Evolutionary conservation across 495 filamentous ascomycete genomes (phyloP).

Genomic region (Echria macrotheca): DNA sequence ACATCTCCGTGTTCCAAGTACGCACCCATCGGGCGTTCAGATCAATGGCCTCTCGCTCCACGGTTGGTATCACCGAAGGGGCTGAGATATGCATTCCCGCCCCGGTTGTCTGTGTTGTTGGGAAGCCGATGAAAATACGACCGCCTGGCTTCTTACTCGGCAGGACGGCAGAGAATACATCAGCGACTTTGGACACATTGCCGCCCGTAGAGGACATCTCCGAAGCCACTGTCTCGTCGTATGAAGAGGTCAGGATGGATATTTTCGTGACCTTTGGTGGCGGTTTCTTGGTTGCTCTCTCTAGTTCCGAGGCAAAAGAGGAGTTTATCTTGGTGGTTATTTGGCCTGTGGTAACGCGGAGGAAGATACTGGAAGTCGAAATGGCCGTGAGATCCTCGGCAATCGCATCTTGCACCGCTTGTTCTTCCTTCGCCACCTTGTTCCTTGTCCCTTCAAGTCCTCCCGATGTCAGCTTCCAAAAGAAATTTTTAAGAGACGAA

Average conservation of each 20-base stretch:
- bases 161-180: conserved; percentile 85
- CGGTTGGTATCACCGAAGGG: conserved; percentile 93
- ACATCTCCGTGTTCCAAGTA: conserved; percentile 94
- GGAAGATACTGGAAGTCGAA: conserved; percentile 71
- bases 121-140: conserved; percentile 94
- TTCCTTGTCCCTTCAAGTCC: conserved; percentile 34
- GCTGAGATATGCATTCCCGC: conserved; percentile 96
- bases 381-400: conserved; percentile 60
- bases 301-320: conserved; percentile 75
- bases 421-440: conserved; percentile 49
- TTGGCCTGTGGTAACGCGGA: conserved; percentile 77
- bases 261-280: conserved; percentile 82
- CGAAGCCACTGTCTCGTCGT: conserved; percentile 70
- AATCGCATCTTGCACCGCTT: conserved; percentile 48
- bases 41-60: conserved; percentile 96
- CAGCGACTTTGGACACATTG: conserved; percentile 50
- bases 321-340: conserved; percentile 65
- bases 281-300: conserved; percentile 93
- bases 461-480: conserved; percentile 60
- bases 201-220: conserved; percentile 39
- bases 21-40: conserved; percentile 90
- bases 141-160: conserved; percentile 74
- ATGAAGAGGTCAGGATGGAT: conserved; percentile 82
- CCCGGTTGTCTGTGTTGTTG: conserved; percentile 93
- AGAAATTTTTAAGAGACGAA: conserved; percentile 68